phyloP scores from a whole-genome alignment of 176 grass and related monocot genomes.

The Alopecurus myosuroides region DNA sequence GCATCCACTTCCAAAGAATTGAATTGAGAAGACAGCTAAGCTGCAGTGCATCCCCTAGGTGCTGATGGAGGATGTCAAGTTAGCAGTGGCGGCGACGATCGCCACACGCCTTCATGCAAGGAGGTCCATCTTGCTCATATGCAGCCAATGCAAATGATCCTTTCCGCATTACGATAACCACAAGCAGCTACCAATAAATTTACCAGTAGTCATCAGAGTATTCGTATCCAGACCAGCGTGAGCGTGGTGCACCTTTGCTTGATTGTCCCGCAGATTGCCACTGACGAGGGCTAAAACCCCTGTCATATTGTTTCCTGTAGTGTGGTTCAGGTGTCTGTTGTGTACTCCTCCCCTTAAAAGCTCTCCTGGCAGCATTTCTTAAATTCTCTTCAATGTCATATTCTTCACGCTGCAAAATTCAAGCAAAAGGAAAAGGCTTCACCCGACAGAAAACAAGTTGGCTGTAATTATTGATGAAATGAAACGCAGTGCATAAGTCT shows the following conservation, averaged over 20 bases:
- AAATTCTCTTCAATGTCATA: no score
- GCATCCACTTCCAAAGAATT: slow-evolving; percentile 15
- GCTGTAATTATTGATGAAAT: background rate
- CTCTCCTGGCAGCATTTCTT: no score
- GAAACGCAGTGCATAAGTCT: no score
- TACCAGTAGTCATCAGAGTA: slow-evolving; percentile 48
- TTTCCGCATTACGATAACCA: background rate
- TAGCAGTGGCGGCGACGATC: no score
- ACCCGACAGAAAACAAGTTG: background rate
- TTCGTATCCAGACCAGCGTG: slow-evolving; percentile 29
- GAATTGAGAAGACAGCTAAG: no score
- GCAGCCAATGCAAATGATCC: no score
- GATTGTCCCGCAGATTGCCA: slow-evolving; percentile 28
- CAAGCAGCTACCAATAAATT: slow-evolving; percentile 16
- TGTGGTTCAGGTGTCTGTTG: slow-evolving; percentile 41
- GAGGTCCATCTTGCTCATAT: no score
- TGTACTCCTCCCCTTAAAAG: no score
- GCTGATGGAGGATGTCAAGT: no score
- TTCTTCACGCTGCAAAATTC: slow-evolving; percentile 65
- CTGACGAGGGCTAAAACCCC: slow-evolving; percentile 40
- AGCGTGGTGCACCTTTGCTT: slow-evolving; percentile 27
- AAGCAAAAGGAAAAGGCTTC: slow-evolving; percentile 1
- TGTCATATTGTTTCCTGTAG: slow-evolving; percentile 32
- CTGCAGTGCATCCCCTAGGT: no score
- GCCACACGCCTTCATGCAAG: no score